A percentile compares a stretch with the other conserved stretches of the same genome.
Conservation (phyloP, 106 monocot genomes). For the Phalaenopsis equestris region DNA sequence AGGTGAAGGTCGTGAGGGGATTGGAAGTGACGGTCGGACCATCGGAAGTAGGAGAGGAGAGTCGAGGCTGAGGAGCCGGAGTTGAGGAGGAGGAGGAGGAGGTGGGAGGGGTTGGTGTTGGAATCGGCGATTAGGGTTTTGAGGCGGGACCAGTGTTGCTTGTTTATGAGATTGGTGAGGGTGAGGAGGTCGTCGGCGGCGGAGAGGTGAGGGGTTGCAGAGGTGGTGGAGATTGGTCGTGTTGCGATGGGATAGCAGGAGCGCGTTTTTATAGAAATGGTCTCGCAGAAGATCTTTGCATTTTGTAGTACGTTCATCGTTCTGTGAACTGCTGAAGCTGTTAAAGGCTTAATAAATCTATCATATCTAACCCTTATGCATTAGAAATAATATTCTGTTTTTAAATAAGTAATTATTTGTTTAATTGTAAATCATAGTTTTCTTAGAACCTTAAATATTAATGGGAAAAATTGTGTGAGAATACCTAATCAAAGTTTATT, state of each 20-base stretch:
- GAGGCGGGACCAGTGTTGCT: conserved; percentile 47
- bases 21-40: conserved; percentile 16
- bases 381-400: too few species aligned
- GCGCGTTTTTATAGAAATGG: background rate
- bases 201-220: background rate
- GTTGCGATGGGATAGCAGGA: background rate
- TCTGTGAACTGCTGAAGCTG: too few species aligned
- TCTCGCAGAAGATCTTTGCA: background rate
- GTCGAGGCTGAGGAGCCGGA: conserved; percentile 5
- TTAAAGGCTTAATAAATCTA: too few species aligned
- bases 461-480: too few species aligned
- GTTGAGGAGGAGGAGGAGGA: conserved; percentile 14
- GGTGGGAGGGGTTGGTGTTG: conserved; percentile 10
- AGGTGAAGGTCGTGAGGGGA: conserved; percentile 28
- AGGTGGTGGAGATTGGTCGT: background rate
- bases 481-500: too few species aligned
- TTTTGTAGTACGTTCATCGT: background rate
- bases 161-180: conserved; percentile 23
- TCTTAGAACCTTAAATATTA: too few species aligned
- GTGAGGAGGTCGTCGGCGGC: conserved; percentile 12
- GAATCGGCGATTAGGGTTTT: conserved; percentile 19
- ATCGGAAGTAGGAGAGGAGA: conserved; percentile 18
- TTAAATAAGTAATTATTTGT: too few species aligned
- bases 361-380: too few species aligned
- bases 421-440: too few species aligned